Evolutionary conservation across 2,329 filamentous ascomycete species (phyloP), one percentile per base, ranked within the genome.

Genomic region (Paraphoma chrysanthemicola): DNA sequence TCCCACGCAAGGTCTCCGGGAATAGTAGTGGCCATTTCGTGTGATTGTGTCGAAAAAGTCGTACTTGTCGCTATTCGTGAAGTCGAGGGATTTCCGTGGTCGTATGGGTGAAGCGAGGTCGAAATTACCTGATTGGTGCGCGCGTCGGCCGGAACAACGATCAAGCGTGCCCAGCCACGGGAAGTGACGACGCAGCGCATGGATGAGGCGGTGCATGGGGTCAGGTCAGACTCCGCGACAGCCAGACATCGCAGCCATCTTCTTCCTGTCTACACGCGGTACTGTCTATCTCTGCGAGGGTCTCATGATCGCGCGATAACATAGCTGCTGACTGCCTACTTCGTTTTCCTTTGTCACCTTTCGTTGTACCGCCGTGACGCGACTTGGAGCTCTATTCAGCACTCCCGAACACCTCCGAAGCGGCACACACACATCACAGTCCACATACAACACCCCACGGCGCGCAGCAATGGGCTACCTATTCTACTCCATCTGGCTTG

Each of bases 1-100:
- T 94, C 90, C 94, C 94, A 98, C 86, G 97, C 84, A 75, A 97
- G 86, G 83, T 97, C 93, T 78, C 89, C 82, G 80, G 93, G 96
- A 78, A 96, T 85, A 85, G 88, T 80, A 57, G 67, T 63, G 72
- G 86, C 83, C 80, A 81, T 84, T 74, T 63, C 64, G 66, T 67
- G 66, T 66, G 64, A 72, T 66, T 63, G 60, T 57, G 59, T 59
- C 66, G 68, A 64, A 59, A 64, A 68, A 28, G 71, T 66, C 62
- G 64, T 61, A 57, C 60, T 62, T 59, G 61, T 72, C 62, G 64
- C 53, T 56, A 54, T 54, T 59, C 51, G 38, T 56, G 51, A 46
- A 46, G 36, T 58, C 51, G 53, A 48, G n/a, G 56, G 60, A 63
- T 57, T 66, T 66, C 65, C 59, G 60, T 58, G 64, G 55, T 64